Evolutionary conservation across 345 rosid genomes (phyloP), one percentile per base, ranked within the genome.

Genomic region (Acer yangbiense): DNA sequence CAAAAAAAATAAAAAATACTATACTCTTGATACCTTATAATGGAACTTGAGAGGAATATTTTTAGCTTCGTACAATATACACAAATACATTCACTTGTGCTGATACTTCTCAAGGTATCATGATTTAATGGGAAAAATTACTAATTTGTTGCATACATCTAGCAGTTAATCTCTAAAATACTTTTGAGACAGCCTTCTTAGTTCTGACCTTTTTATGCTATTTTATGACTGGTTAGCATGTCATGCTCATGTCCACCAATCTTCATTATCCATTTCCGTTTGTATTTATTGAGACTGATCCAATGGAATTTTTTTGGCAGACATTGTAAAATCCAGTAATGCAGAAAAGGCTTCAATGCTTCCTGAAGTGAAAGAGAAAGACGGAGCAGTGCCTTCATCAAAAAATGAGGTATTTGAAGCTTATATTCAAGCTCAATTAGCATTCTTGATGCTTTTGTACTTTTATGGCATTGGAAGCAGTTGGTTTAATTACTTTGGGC

Each of bases 391-490:
- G 29, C 71, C 75, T 68, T 80, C 77, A 68, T 69, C 84, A 29
- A 64, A 55, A 73, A 77, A 83, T 23, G 83, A 78, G 86, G 90
- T 88, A 80, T 13, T 46, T 64, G 25, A 20, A 46, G 44, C 69
- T 60, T 50, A 10, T 75, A 27, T 27, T 69, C 25, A 1, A 17
- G 58, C 70, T 46, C 43, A 21, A 21, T 20, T 9, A n/a, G 39
- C 27, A 46, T 75, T 67, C 44, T 57, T 25, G 44, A 11, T 46
- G n/a, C 20, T 54, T 65, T 46, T 27, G 11, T 46, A 23, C 44
- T 25, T 62, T 74, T 17, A 23, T 48, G 69, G 6, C 27, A 14
- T 25, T 62, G 32, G 10, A 29, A 64, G 32, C 5, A 10, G 57
- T 44, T 20, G 7, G 9, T 44, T 44, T 27, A 50, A 1, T 27